A percentile compares a stretch with the other conserved stretches of the same genome.
phyloP scores from a whole-genome alignment of 371 early-diverging fungal genomes.

The Actinomortierella ambigua region DNA sequence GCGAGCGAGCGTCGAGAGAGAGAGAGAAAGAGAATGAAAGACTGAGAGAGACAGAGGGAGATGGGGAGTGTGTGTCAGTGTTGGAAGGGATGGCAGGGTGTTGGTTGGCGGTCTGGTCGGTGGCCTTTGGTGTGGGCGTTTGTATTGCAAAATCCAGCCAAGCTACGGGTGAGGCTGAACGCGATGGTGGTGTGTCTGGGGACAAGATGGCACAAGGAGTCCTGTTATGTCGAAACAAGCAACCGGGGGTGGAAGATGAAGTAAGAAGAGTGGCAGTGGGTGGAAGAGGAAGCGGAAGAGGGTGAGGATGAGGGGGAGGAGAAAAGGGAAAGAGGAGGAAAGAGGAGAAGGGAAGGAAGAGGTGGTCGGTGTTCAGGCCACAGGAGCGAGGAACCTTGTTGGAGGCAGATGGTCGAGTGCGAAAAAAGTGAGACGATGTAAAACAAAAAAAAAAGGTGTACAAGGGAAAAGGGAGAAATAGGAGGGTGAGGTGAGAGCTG shows the following conservation, averaged over 20 bases:
- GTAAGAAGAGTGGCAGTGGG: not conserved
- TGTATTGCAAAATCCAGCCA: not conserved
- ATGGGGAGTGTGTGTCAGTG: not conserved
- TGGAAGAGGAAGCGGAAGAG: not conserved
- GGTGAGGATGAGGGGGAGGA: not conserved
- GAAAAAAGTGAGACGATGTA: not conserved
- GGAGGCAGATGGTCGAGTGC: not conserved
- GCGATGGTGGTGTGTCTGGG: not conserved
- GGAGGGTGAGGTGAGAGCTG: too few species aligned
- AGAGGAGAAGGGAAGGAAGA: constrained; percentile 1
- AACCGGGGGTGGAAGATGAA: not conserved
- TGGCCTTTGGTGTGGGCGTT: too few species aligned
- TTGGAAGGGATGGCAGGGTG: not conserved
- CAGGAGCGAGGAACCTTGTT: not conserved
- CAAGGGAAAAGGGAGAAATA: too few species aligned
- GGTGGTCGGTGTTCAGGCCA: too few species aligned
- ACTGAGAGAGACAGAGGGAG: not conserved
- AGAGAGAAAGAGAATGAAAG: not conserved
- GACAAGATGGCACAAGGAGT: not conserved
- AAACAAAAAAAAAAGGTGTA: too few species aligned
- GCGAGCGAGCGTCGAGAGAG: not conserved
- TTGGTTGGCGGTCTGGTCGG: too few species aligned
- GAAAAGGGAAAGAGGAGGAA: not conserved
- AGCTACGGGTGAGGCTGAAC: not conserved
- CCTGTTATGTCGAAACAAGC: not conserved